Percentiles rank a stretch among this genome's conserved stretches.
Evolutionary conservation across 2,329 filamentous ascomycete species (phyloP).

Genomic region (Rhynchosporium secalis): DNA sequence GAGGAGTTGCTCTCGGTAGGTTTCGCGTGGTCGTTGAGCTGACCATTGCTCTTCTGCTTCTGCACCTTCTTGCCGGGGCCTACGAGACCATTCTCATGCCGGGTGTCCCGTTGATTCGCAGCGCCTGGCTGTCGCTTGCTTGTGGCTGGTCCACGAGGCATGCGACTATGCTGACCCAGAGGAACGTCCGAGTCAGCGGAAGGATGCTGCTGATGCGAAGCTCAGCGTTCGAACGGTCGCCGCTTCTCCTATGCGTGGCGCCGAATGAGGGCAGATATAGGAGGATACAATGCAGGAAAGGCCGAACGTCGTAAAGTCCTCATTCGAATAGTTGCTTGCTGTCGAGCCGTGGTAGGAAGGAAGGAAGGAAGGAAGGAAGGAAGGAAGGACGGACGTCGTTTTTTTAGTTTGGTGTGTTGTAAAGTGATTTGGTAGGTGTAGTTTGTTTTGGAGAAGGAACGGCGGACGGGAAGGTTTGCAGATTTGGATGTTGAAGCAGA

Average conservation of each 20-base stretch:
- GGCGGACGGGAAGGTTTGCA: background rate
- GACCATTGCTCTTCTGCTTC: slow-evolving; percentile 56
- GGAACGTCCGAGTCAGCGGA: slow-evolving; percentile 40
- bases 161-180: slow-evolving; percentile 42
- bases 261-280: background rate
- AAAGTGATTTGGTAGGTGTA: no score
- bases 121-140: slow-evolving; percentile 44
- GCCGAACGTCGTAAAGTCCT: slow-evolving; percentile 9
- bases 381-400: background rate
- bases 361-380: background rate
- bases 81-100: slow-evolving; percentile 87
- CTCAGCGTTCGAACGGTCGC: slow-evolving; percentile 6
- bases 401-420: background rate
- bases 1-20: slow-evolving; percentile 44
- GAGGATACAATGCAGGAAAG: background rate
- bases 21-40: slow-evolving; percentile 52
- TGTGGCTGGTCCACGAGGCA: slow-evolving; percentile 39
- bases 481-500: slow-evolving; percentile 3
- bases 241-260: slow-evolving; percentile 6
- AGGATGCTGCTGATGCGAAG: slow-evolving; percentile 25
- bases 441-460: background rate
- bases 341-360: slow-evolving; percentile 6
- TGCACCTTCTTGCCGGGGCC: slow-evolving; percentile 66
- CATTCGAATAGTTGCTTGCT: slow-evolving; percentile 16
- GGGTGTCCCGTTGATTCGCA: slow-evolving; percentile 66